phyloP scores from a whole-genome alignment of 140 eudicot species.

The Oenanthe javanica region DNA sequence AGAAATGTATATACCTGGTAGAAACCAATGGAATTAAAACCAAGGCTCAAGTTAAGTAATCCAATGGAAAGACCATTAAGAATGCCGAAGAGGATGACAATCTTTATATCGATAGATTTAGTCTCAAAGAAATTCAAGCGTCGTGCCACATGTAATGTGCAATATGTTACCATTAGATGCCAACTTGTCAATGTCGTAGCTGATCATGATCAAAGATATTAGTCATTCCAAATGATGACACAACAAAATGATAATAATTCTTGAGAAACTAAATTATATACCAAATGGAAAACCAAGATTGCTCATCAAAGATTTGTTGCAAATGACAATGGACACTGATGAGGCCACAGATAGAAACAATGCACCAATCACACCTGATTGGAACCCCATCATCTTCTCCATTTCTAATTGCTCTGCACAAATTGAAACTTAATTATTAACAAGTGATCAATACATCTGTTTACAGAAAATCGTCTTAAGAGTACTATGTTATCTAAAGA shows the following conservation, averaged over 20 bases:
- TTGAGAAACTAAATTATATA: slow-evolving; percentile 9
- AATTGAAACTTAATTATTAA: not conserved
- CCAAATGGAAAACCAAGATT: slow-evolving; percentile 94
- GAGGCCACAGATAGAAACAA: slow-evolving; percentile 89
- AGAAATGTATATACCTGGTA: slow-evolving; percentile 45
- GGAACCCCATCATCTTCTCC: slow-evolving; percentile 72
- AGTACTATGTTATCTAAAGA: not conserved
- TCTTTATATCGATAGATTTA: slow-evolving; percentile 69
- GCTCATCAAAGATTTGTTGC: slow-evolving; percentile 96
- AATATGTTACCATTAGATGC: slow-evolving; percentile 94
- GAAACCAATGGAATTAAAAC: slow-evolving; percentile 93
- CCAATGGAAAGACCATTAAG: slow-evolving; percentile 92
- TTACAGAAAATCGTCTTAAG: not conserved
- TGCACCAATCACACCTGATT: slow-evolving; percentile 65
- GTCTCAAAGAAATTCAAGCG: slow-evolving; percentile 74
- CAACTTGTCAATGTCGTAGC: slow-evolving; percentile 97
- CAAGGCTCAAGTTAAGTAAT: slow-evolving; percentile 81
- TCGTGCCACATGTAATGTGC: slow-evolving; percentile 79
- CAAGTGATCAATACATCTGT: not conserved
- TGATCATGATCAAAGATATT: slow-evolving; percentile 15
- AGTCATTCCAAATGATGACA: not conserved
- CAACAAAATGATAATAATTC: not conserved
- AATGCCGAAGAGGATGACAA: slow-evolving; percentile 69
- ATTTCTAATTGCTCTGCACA: slow-evolving; percentile 24
- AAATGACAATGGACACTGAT: slow-evolving; percentile 87